Base-by-base conservation (phyloP, 139 green algal genomes). In the Chlamydomonas incerta region DNA sequence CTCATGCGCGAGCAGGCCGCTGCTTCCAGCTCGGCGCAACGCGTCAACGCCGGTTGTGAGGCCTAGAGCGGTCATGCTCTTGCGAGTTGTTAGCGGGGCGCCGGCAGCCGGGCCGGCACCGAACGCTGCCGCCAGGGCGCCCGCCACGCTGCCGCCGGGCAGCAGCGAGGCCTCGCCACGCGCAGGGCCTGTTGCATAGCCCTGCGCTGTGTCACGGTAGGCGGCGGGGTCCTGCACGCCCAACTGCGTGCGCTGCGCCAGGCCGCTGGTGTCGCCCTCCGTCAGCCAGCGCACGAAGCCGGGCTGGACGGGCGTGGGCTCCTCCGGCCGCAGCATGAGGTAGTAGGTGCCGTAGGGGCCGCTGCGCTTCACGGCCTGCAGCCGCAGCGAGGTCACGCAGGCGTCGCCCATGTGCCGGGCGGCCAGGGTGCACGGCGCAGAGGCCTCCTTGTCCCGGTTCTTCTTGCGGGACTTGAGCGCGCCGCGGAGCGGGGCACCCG, bases 221-320 rank as follows among this genome's bases (percentile, higher is more conserved):
- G 41, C 41, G 5, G 41, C 41, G 6, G 41, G 41, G 41, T 50
- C 41, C 41, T 50, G 5, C 5, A 50, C 41, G 41, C 41, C 41
- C 41, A 50, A 8, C 41, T 50, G 41, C 6, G 41, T 50, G 41
- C 8, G 41, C 41, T 50, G 41, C 41, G 41, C 41, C 41, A 66
- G 23, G 24, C 60, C 60, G 60, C 18, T n/a, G 18, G 60, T n/a
- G 60, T 81, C 74, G 34, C 46, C 23, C 6, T 81, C 34, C 55
- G 60, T 29, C 74, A 81, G 57, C 74, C 74, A 81, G 0, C 74
- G 55, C 34, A 70, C 4, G 57, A 81, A 81, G 57, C 74, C 55
- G 1, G 55, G 57, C 55, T 57, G 74, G 0, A 15, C 74, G 4
- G 29, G 2, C 10, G 8, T 37, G 17, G 74, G 74, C 21, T 6